Evolutionary conservation across 2,329 filamentous ascomycete species (phyloP), one percentile per base, ranked within the genome.

Genomic region (Fusarium nisikadoi): DNA sequence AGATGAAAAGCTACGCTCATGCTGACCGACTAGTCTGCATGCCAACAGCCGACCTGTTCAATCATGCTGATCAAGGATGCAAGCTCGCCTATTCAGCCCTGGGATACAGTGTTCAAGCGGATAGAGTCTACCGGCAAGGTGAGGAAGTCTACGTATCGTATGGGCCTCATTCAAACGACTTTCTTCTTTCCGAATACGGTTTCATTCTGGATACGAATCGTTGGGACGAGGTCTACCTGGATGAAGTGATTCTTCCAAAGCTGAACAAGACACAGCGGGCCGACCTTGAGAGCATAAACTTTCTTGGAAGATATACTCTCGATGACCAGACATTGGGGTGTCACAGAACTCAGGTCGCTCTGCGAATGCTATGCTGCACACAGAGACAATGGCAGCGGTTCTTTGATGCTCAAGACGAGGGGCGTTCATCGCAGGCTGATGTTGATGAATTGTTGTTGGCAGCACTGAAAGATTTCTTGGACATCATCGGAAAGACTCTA

Each of bases 31-130:
- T 93, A 84, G 89, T 89, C 14, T 86, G 94, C 72, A 91, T 91
- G 79, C 92, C 92, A 2, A 90, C 93, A 39, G 89, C 91, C 3
- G 92, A 94, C 79, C 88, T 93, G 61, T 91, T 94, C 84, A 94
- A 89, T 74, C 87, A 88, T 72, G 80, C 82, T 27, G 82, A 84
- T 31, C 71, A 72, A 17, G 85, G 86, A 12, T 91, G 89, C 78
- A 78, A 83, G 23, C 88, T 91, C 0, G 79, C 81, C 6, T 89
- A 88, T 75, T 78, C 82, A 9, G 81, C 85, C 42, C 73, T 73
- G 14, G 85, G 85, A 33, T 90, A 89, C 41, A 91, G 89, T 79
- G 80, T 83, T 19, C 88, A 90, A 2, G 77, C 83, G 5, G 83
- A 87, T 58, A 80, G 84, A 3, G 78, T 81, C 1, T 91, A 92